A percentile compares a stretch with the other conserved stretches of the same genome.
phyloP scores from a whole-genome alignment of 2,329 filamentous ascomycete species.

The Chaetomium sp. region DNA sequence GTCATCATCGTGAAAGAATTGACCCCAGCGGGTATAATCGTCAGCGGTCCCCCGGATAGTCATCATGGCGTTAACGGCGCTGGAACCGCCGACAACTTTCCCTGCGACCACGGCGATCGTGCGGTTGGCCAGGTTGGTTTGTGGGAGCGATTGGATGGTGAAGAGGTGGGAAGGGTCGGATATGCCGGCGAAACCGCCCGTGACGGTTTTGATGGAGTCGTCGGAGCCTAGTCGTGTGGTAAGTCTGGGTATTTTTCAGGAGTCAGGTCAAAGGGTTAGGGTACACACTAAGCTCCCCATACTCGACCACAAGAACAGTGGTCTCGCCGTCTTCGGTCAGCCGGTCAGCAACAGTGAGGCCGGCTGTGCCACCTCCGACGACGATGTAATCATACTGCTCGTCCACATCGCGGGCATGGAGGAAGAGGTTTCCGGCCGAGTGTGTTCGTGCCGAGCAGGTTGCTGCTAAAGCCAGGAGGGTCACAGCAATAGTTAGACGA shows the following conservation, averaged over 20 bases:
- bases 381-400: constrained; percentile 27
- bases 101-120: constrained; percentile 22
- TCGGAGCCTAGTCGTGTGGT: constrained; percentile 15
- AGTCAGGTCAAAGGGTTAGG: background rate
- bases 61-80: constrained; percentile 24
- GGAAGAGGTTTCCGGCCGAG: constrained; percentile 4
- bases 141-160: constrained; percentile 26
- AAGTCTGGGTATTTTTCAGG: background rate
- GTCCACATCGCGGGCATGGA: constrained; percentile 12
- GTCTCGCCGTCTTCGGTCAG: constrained; percentile 18
- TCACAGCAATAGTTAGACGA: constrained; percentile 5
- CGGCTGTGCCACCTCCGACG: constrained; percentile 21
- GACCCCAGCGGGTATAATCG: constrained; percentile 22
- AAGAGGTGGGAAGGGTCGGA: constrained; percentile 21
- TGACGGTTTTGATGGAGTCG: constrained; percentile 17
- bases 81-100: constrained; percentile 31
- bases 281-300: constrained; percentile 17
- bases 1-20: constrained; percentile 20
- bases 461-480: background rate
- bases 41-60: constrained; percentile 15
- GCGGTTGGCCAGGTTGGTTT: constrained; percentile 24
- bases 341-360: constrained; percentile 20
- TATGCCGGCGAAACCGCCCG: constrained; percentile 20
- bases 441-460: constrained; percentile 3
- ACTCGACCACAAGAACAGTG: constrained; percentile 24